Conservation (phyloP, 345 rosid genomes). For the Salix suchowensis region DNA sequence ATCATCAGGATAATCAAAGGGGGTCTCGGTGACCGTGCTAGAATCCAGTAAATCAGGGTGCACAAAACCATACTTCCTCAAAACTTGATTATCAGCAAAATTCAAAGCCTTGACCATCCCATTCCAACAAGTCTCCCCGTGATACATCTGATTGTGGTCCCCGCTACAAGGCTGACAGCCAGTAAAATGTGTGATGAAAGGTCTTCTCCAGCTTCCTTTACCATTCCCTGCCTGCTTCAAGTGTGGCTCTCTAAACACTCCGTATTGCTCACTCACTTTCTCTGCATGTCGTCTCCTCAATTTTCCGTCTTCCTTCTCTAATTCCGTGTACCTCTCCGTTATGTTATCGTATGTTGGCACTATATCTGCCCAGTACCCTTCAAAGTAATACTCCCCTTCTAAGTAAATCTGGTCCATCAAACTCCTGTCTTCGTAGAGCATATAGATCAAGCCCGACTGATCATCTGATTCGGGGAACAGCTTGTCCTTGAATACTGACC, state of each 20-base stretch:
- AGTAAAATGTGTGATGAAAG: constrained; percentile 84
- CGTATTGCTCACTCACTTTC: constrained; percentile 77
- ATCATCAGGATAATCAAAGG: constrained; percentile 78
- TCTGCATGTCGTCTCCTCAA: constrained; percentile 79
- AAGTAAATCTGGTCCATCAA: constrained; percentile 61
- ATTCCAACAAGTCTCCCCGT: constrained; percentile 68
- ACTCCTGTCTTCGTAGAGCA: constrained; percentile 42
- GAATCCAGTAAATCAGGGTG: constrained; percentile 66
- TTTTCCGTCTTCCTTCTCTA: constrained; percentile 40
- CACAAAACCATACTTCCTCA: constrained; percentile 69
- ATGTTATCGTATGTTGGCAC: constrained; percentile 49
- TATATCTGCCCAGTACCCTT: constrained; percentile 74
- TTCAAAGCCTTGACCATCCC: constrained; percentile 82
- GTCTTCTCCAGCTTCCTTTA: constrained; percentile 60
- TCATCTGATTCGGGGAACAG: constrained; percentile 82
- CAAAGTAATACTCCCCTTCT: constrained; percentile 65
- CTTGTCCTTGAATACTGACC: constrained; percentile 73
- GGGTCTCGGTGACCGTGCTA: constrained; percentile 45
- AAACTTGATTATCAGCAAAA: constrained; percentile 94
- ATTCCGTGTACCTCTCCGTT: constrained; percentile 46
- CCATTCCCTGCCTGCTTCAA: constrained; percentile 48
- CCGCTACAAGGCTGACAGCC: constrained; percentile 98
- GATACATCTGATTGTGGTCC: constrained; percentile 67
- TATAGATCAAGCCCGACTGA: constrained; percentile 72
- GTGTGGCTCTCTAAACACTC: constrained; percentile 48